Evolutionary conservation across 305 asterid genomes (phyloP), one percentile per base, ranked within the genome.

Genomic region (Fraxinus paxiana): DNA sequence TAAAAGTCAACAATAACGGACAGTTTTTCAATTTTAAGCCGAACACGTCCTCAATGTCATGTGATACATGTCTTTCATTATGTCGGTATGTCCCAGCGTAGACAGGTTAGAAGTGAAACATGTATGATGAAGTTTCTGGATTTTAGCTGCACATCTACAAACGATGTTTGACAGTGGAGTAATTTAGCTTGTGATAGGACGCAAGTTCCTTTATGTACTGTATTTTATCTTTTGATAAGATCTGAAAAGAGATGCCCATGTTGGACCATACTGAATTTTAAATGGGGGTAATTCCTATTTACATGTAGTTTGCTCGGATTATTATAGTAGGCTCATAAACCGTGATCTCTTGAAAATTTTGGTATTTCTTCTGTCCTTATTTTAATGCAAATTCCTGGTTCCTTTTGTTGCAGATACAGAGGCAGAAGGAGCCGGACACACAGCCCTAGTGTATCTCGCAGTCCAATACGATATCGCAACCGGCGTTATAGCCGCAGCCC

Each of bases 381-480:
- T 54, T 5, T 54, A 54, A 59, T 59, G 2, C 69, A 7, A 7
- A 2, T 59, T 70, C n/a, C 48, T 72, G 46, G 24, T 54, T 78
- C 6, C 72, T 63, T 41, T 26, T 77, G 54, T 67, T 90, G 84
- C 97, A 96, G 99, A 81, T 92, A 87, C 86, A 89, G 98, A 81
- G 89, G 94, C 77, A 86, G 97, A 84, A 91, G 98, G 83, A 94
- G 99, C 82, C 84, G 95, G 83, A 89, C 85, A 82, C 93, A 92
- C 80, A 96, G 97, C 43, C 89, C 88, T 1, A 91, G 94, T 34
- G 79, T 78, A 22, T 94, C 99, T 2, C 94, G 89, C 70, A 96
- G 98, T 77, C 99, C 99, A 59, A 84, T 90, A 76, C 97, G 96
- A 56, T 89, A 91, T 80, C 99, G 97, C 59, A 76, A 65, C 76